These are phyloP conservation scores for Botrytis hyacinthi DNA, from an alignment of 2,329 filamentous ascomycete genomes.

Conservation along the genomic window DNA sequence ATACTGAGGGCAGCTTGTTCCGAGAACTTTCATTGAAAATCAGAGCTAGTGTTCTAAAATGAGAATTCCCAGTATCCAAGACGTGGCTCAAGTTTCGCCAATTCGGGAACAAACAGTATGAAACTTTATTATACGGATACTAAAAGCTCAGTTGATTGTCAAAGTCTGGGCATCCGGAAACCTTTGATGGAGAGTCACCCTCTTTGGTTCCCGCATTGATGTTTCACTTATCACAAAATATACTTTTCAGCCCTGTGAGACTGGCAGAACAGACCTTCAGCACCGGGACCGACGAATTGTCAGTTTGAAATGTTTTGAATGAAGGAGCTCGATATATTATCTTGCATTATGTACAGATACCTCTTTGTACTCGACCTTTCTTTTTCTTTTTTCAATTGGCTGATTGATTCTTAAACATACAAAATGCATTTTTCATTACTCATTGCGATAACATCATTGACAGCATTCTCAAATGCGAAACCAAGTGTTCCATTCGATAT, in stretches of 20 bases:
- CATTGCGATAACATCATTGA: neutral
- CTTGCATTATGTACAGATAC: neutral
- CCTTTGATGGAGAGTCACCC: too few species aligned
- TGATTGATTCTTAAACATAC: neutral
- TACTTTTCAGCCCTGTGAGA: neutral
- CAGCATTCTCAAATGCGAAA: neutral
- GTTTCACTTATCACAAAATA: neutral
- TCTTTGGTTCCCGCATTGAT: neutral
- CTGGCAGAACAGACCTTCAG: neutral
- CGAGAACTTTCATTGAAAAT: neutral
- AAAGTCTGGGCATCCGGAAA: constrained; percentile 11
- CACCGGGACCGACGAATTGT: neutral
- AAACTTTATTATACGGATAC: neutral
- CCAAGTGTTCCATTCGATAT: neutral
- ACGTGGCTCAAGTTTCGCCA: neutral
- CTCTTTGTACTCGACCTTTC: neutral
- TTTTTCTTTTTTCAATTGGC: neutral
- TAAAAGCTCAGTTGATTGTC: neutral
- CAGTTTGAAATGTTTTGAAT: neutral
- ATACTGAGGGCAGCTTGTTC: neutral
- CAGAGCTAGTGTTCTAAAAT: neutral
- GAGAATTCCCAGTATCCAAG: neutral
- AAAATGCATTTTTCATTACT: neutral
- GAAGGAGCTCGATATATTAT: neutral
- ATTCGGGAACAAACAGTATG: neutral